A percentile compares a stretch with the other conserved stretches of the same genome.
phyloP scores from a whole-genome alignment of 1,284 basidiomycete species.

The Naganishia cerealis region DNA sequence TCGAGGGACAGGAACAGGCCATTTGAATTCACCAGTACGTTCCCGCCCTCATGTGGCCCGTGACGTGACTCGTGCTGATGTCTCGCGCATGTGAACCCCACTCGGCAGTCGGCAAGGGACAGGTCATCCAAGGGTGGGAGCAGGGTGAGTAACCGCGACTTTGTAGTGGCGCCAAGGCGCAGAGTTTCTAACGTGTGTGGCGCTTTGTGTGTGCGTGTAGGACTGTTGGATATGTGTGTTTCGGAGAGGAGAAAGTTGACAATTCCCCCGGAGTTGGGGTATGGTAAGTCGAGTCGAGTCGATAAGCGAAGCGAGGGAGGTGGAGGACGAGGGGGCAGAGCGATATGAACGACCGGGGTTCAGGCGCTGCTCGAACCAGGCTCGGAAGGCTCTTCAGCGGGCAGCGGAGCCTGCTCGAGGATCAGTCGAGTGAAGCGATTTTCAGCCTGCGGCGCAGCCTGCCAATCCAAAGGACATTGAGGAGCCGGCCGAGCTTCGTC shows the following conservation, averaged over 20 bases:
- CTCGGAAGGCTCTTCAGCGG: no score
- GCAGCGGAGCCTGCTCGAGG: no score
- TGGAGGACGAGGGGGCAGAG: neutral
- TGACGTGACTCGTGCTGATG: neutral
- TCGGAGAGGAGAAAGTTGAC: conserved; percentile 88
- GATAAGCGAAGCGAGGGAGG: neutral
- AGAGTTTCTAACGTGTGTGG: neutral
- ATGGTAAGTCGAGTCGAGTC: conserved; percentile 62
- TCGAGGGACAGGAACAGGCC: conserved; percentile 58
- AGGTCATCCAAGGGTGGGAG: conserved; percentile 58
- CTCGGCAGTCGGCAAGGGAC: conserved; percentile 56
- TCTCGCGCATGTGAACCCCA: neutral
- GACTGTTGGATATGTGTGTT: conserved; percentile 71
- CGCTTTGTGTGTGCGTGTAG: conserved; percentile 35
- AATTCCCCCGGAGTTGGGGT: conserved; percentile 74
- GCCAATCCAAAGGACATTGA: no score
- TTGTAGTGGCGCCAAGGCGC: neutral
- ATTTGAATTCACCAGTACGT: conserved; percentile 56
- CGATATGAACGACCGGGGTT: no score
- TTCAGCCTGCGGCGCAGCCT: no score
- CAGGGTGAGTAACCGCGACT: conserved; percentile 39
- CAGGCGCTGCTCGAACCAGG: no score
- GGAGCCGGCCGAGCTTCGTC: no score
- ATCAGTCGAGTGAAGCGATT: no score
- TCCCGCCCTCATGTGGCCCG: conserved; percentile 4